Percentiles rank a stretch among this genome's conserved stretches.
phyloP scores from a whole-genome alignment of 176 grass and related monocot genomes.

The Eragrostis curvula region DNA sequence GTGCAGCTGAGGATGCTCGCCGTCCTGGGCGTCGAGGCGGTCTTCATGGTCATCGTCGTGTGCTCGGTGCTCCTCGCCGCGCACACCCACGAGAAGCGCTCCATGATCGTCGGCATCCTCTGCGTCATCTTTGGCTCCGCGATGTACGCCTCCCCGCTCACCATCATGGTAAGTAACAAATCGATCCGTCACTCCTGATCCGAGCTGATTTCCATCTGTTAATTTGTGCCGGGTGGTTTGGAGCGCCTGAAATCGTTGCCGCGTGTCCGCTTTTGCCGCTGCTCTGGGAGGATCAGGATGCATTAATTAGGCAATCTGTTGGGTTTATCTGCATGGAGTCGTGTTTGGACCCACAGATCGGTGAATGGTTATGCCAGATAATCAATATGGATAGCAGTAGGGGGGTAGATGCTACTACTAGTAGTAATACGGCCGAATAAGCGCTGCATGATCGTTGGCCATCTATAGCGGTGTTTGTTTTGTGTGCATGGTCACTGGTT shows the following conservation, averaged over 20 bases:
- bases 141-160: conserved; percentile 70
- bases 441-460: conserved; percentile 61
- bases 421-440: conserved; percentile 3
- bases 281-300: neutral
- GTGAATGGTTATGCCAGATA: neutral
- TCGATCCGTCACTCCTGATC: neutral
- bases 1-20: conserved; percentile 55
- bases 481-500: neutral
- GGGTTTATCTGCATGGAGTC: conserved; percentile 33
- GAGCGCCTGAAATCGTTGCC: neutral
- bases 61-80: conserved; percentile 41
- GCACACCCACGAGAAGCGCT: conserved; percentile 55
- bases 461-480: neutral
- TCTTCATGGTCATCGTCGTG: conserved; percentile 56
- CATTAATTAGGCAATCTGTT: neutral
- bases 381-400: neutral
- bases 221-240: neutral
- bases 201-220: neutral
- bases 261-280: neutral
- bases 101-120: conserved; percentile 69
- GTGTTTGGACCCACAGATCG: neutral
- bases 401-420: too few relatives aligned
- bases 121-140: conserved; percentile 60
- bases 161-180: conserved; percentile 61
- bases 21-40: conserved; percentile 42